Evolutionary conservation across 306 rosid genomes (phyloP).

Genomic region (Quercus bicolor): DNA sequence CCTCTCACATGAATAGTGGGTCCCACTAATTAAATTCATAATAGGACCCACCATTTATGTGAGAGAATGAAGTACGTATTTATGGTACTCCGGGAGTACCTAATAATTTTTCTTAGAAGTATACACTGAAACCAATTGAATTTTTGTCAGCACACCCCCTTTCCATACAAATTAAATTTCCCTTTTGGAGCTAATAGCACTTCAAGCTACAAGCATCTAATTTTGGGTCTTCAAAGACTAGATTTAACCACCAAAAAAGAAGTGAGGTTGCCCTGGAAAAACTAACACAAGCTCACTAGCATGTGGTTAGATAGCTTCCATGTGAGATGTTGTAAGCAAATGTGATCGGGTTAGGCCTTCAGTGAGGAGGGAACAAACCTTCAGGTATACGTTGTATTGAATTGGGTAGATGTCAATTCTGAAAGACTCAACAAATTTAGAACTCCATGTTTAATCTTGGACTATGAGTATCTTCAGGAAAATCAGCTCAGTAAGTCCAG

Average conservation of each 20-base stretch:
- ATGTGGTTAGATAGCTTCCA: conserved; percentile 37
- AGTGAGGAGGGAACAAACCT: conserved; percentile 60
- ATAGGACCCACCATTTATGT: too few relatives aligned
- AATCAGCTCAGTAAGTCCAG: background rate
- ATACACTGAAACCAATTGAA: too few relatives aligned
- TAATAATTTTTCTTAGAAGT: too few relatives aligned
- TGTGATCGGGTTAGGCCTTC: conserved; percentile 57
- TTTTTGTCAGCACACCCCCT: too few relatives aligned
- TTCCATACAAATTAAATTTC: too few relatives aligned
- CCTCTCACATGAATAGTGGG: too few relatives aligned
- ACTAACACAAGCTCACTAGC: conserved; percentile 19
- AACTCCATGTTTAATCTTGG: conserved; percentile 2
- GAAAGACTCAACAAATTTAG: background rate
- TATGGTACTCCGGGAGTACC: too few relatives aligned
- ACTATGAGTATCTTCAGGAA: background rate
- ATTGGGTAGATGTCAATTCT: conserved; percentile 65
- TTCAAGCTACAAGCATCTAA: background rate
- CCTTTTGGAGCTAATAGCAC: too few relatives aligned
- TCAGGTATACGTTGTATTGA: conserved; percentile 59
- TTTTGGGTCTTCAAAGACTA: background rate
- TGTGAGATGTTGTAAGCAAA: conserved; percentile 56
- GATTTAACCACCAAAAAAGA: background rate
- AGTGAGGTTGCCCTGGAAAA: background rate
- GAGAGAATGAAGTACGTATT: too few relatives aligned
- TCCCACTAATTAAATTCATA: too few relatives aligned